Conservation (phyloP, 768 basidiomycete genomes). For the Neoboletus brunneissimus region DNA sequence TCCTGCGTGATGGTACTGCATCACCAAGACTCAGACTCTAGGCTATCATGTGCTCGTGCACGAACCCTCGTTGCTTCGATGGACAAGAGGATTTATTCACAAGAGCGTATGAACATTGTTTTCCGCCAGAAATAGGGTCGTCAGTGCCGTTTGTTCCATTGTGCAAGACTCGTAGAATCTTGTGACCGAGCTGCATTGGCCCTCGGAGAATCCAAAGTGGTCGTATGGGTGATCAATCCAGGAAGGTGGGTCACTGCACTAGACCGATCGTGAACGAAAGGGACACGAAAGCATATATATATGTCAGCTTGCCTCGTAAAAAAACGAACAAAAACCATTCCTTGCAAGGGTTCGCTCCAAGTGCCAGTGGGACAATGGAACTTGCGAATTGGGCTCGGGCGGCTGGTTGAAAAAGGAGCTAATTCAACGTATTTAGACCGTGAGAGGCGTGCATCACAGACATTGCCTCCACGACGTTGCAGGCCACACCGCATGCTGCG, state of each 20-base stretch:
- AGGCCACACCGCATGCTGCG: slow-evolving; percentile 16
- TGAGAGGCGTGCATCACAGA: slow-evolving; percentile 19
- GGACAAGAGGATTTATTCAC: no score
- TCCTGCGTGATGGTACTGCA: neutral
- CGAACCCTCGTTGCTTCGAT: neutral
- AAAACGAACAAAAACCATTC: neutral
- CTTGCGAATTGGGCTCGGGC: neutral
- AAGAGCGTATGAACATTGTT: neutral
- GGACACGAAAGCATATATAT: neutral
- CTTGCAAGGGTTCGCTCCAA: neutral
- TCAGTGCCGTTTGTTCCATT: no score
- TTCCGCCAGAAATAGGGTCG: neutral
- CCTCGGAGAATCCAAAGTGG: slow-evolving; percentile 2
- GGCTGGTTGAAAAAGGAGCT: slow-evolving; percentile 9
- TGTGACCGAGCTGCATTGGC: neutral
- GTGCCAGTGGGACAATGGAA: neutral
- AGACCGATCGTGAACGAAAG: neutral
- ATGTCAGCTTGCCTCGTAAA: neutral
- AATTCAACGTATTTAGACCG: slow-evolving; percentile 26
- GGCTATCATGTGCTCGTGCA: no score
- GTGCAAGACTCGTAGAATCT: neutral
- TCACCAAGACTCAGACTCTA: neutral
- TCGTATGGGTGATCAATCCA: neutral
- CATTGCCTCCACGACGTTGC: slow-evolving; percentile 26
- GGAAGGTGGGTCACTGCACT: neutral